Base-by-base conservation (phyloP, 1,284 basidiomycete species). In the Sanghuangporus sanghuang region DNA sequence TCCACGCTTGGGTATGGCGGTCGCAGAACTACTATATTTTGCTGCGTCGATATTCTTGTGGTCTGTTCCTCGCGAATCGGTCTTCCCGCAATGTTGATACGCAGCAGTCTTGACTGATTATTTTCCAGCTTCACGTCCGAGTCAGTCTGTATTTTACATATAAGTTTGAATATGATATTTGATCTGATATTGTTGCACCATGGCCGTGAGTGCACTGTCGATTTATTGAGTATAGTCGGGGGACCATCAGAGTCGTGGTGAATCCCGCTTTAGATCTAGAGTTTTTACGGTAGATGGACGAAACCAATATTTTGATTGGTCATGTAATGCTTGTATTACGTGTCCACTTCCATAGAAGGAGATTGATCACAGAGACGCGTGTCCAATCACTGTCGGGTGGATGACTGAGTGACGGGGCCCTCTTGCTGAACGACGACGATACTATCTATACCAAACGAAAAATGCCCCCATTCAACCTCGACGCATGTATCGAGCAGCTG, bases 381-480 rank as follows among this genome's bases (percentile, higher is more conserved):
- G 44, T 46, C 44, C 44, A 46, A 52, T 35, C 14, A 16, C 9
- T n/a, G 6, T 11, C 9, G 32, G 49, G 38, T 12, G 35, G 32
- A n/a, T 39, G 7, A 32, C 53, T 18, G 48, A 21, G 18, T 21
- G 48, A 49, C 48, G 21, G 48, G 8, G 48, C 9, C 14, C 23
- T 14, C 12, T 8, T 8, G 27, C 18, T 42, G 32, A 32, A 42
- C 36, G 18, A 57, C 56, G 40, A 57, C 56, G 40, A 23, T 18
- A n/a, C 16, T 21, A 6, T 9, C 56, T 6, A 23, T 16, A 35
- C 35, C 18, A 32, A 32, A 32, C 2, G 27, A 32, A 32, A 32
- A 48, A 94, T 94, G 92, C 89, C 91, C 64, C 91, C 93, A 70
- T 95, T 96, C 81, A 92, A 96, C 81, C 89, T 96, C 74, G 94